Base-by-base conservation (phyloP, 495 filamentous ascomycete genomes). In the Hypoxylon crocopeplum region DNA sequence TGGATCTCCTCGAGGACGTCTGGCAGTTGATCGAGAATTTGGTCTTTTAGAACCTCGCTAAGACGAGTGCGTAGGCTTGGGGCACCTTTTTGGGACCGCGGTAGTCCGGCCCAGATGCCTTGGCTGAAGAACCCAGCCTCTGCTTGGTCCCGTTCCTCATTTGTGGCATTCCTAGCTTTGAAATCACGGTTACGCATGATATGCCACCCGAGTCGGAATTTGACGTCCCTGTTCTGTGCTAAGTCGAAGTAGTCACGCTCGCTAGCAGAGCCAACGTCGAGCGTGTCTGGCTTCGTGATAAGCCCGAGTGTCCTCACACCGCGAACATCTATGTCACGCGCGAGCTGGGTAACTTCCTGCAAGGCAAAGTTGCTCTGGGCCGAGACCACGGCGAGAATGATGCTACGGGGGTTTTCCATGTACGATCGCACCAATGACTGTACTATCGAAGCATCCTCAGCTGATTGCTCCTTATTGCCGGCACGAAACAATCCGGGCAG, bases 291-390 rank as follows among this genome's bases (percentile, higher is more conserved):
- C 75, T 96, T 96, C 44, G 90, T 94, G 68, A 96, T 81, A 54
- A 96, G 87, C 64, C 91, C 91, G 40, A 96, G 83, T 4, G 91
- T 94, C 38, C 91, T 83, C 61, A 83, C 80, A 22, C 91, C 89
- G 48, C 85, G 80, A 2, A 82, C 82, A 68, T 96, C 91, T 7
- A 90, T 85, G 61, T 87, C 82, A 30, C 90, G 81, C 3, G 89
- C 88, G 55, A 89, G 74, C 74, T 91, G 87, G 0, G 86, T 68
- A n/a, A 89, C 83, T 1, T 84, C 74, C 55, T 90, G 83, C 6
- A 79, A 80, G 2, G 77, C 83, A 42, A 82, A 79, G 56, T 89
- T 86, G 22, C 83, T 83, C 53, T 86, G 86, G 1, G 84, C 84
- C 0, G 84, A 84, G 7, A 90, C 74, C 0, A 90, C 83, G 0